Evolutionary conservation across 768 basidiomycete species (phyloP), one percentile per base, ranked within the genome.

Genomic region (Boletus sp.): DNA sequence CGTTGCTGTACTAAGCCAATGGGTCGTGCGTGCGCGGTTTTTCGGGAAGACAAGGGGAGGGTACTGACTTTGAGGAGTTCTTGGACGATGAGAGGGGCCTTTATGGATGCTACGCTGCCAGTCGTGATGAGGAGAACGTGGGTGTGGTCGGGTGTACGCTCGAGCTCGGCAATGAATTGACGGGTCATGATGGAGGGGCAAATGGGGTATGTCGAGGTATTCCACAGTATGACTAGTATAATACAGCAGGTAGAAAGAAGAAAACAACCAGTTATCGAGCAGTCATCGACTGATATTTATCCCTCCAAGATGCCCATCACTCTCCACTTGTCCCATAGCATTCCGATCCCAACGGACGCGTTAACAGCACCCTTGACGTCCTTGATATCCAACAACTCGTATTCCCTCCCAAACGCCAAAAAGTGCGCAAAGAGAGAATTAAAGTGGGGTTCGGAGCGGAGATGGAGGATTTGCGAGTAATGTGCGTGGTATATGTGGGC

Each of bases 391-490:
- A 98, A 70, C 55, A 98, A 69, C 64, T 98, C 91, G 71, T 95
- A 98, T 71, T 98, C 93, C 58, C 82, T 81, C 0, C 96, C 96
- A 64, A 98, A 98, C 1, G 95, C 93, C 47, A 98, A 77, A 75
- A 97, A 99, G 72, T 98, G 96, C 0, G 96, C 96, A 71, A 98
- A 98, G 35, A 98, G 84, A 4, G 93, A 96, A 71, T 96, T 96
- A 76, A 96, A 95, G 70, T 96, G 94, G 0, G 91, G 91, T 67
- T 98, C 96, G 10, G 89, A 85, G 38, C 92, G 90, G 25, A 98
- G 82, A 66, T 98, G 93, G 23, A 98, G 82, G 66, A 98, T 88
- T 61, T 90, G 86, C 3, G 80, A 78, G 68, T 94, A 98, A 67
- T 98, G 96, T 9, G 92, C 90, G 69, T 98, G 88, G 70, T 98